Conservation (phyloP, 2,329 filamentous ascomycete genomes). For the Penicillium glabrum region DNA sequence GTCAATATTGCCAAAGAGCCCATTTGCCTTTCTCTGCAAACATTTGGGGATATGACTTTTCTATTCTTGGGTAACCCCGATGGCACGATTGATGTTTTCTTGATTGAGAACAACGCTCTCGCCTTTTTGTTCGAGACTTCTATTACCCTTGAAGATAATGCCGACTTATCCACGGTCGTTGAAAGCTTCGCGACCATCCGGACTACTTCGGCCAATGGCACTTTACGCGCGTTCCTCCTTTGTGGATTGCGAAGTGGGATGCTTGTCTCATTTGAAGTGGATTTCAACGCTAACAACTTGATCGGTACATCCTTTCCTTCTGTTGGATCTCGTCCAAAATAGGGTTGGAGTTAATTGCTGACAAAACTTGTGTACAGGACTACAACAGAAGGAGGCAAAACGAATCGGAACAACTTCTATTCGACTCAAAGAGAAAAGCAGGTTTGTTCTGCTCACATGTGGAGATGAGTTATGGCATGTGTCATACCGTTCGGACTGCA, state of each 20-base stretch:
- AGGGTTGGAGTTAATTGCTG: not conserved
- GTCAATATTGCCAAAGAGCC: constrained; percentile 35
- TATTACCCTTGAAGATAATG: constrained; percentile 21
- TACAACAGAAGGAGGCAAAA: constrained; percentile 30
- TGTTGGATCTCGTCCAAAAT: not conserved
- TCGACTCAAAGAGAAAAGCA: constrained; percentile 31
- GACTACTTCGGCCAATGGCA: constrained; percentile 7
- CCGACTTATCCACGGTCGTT: constrained; percentile 35
- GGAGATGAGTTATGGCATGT: constrained; percentile 40
- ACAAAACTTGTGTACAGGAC: constrained; percentile 22
- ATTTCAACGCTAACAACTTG: constrained; percentile 15
- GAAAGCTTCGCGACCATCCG: constrained; percentile 35
- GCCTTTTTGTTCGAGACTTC: constrained; percentile 23
- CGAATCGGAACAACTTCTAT: constrained; percentile 40
- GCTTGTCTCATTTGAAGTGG: constrained; percentile 39
- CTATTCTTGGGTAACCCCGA: constrained; percentile 43
- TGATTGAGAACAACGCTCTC: constrained; percentile 22
- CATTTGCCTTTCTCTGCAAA: constrained; percentile 35
- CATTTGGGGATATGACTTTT: constrained; percentile 25
- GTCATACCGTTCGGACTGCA: constrained; percentile 26
- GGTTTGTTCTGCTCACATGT: constrained; percentile 36
- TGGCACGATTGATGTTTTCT: constrained; percentile 37
- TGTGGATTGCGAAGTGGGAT: constrained; percentile 49
- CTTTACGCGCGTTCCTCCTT: constrained; percentile 31
- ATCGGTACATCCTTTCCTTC: constrained; percentile 26